phyloP scores from a whole-genome alignment of 495 filamentous ascomycete species.

The Sabuloglossum arenarium region DNA sequence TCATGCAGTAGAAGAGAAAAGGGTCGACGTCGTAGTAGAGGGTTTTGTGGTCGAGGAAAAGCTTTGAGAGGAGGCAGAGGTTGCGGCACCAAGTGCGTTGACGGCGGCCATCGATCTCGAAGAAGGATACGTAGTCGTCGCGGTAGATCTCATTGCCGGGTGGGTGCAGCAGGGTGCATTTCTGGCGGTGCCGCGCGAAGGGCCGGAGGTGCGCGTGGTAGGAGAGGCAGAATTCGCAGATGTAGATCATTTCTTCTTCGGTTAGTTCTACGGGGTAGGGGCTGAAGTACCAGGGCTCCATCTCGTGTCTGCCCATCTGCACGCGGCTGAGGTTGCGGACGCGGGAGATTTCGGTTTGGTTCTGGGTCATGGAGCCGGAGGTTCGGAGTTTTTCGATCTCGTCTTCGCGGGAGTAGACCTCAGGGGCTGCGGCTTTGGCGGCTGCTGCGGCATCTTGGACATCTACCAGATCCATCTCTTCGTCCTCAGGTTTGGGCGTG shows the following conservation, averaged over 20 bases:
- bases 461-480: conserved; percentile 41
- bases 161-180: conserved; percentile 82
- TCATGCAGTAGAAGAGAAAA: conserved; percentile 98
- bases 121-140: conserved; percentile 85
- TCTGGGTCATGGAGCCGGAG: conserved; percentile 93
- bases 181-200: conserved; percentile 67
- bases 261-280: conserved; percentile 81
- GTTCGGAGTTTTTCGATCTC: conserved; percentile 92
- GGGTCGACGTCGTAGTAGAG: conserved; percentile 99
- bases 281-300: conserved; percentile 98
- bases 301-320: conserved; percentile 79
- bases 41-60: conserved; percentile 97
- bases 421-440: conserved; percentile 25
- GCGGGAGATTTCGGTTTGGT: conserved; percentile 87
- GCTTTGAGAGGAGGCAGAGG: conserved; percentile 78
- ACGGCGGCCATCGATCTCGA: conserved; percentile 89
- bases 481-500: conserved; percentile 37
- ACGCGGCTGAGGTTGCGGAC: conserved; percentile 83
- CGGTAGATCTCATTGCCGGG: conserved; percentile 97
- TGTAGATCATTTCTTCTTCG: conserved; percentile 73
- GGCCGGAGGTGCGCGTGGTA: conserved; percentile 66
- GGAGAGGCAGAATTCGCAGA: conserved; percentile 91
- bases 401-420: conserved; percentile 59
- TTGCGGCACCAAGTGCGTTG: conserved; percentile 96
- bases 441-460: conserved; percentile 37